phyloP scores from a whole-genome alignment of 2,329 filamentous ascomycete genomes.

The Beauveria sp. region DNA sequence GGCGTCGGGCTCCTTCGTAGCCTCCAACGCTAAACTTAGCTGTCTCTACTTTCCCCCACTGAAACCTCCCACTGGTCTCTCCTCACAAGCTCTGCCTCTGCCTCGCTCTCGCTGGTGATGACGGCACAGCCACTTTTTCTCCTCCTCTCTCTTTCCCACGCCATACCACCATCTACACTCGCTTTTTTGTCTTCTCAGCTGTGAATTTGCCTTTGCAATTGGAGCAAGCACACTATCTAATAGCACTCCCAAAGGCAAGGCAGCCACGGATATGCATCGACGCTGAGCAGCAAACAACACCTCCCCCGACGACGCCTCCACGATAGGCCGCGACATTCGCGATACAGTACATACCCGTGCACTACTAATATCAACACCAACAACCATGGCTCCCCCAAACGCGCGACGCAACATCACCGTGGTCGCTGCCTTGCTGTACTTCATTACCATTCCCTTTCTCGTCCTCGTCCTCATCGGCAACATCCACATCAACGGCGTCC shows the following conservation, averaged over 20 bases:
- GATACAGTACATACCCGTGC: not conserved
- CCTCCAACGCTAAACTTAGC: too few relatives aligned
- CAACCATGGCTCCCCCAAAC: constrained; percentile 19
- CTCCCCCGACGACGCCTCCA: not conserved
- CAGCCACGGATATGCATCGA: not conserved
- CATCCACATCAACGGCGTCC: constrained; percentile 51
- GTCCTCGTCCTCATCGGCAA: constrained; percentile 75
- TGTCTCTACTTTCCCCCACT: not conserved
- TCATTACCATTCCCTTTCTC: constrained; percentile 69
- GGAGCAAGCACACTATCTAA: not conserved
- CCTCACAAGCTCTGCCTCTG: not conserved
- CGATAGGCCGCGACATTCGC: too few relatives aligned
- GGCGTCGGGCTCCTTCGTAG: not conserved
- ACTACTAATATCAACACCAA: not conserved
- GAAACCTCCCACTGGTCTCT: not conserved
- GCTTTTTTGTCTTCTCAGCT: not conserved
- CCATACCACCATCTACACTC: not conserved
- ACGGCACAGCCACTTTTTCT: not conserved
- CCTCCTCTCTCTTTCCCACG: not conserved
- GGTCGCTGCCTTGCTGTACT: constrained; percentile 60
- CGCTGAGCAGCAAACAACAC: not conserved
- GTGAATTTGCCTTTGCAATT: not conserved
- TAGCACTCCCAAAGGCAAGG: not conserved
- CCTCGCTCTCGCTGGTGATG: not conserved
- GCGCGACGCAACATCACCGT: constrained; percentile 52